Base-by-base conservation (phyloP, 139 green algal species). In the Axilococcus clingmanii region DNA sequence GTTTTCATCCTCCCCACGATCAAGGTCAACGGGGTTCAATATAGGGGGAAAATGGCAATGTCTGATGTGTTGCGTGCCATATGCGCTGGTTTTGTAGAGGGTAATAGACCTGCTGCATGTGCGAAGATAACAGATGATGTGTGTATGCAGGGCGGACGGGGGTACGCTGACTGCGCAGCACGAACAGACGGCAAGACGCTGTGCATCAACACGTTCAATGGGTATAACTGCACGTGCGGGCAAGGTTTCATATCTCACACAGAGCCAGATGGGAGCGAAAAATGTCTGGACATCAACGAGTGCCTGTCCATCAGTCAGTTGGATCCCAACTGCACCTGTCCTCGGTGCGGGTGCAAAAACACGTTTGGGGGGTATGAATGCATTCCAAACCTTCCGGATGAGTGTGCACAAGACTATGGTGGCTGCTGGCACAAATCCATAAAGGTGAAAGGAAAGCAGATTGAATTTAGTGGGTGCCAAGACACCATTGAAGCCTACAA, bases 1-100 rank as follows among this genome's bases (percentile, higher is more conserved):
- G 76, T 96, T 4, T 79, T 77, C 48, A 87, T 95, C 52, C 56
- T 94, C 50, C 89, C 89, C 32, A 94, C 86, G 7, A 68, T 97
- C 17, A 69, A 88, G 34, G 80, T 96, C 71, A 95, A 97, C 69
- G 54, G 75, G 2, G 52, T 42, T 28, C 87, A 95, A 70, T 97
- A 95, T 75, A 62, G 89, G 2, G 89, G 84, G 30, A 75, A 66
- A 35, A 63, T 89, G 32, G 60, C 50, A 33, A 62, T 69, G 14
- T 45, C 57, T 2, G 68, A 78, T 17, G 83, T 96, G 17, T 70
- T 93, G 38, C 76, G 84, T 20, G 88, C 79, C 2, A 53, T 96
- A 12, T 96, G 88, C 68, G 71, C 86, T 3, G 87, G 67, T 9
- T 96, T 96, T 68, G 59, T 65, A 3, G 41, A 68, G 0, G 68